Base-by-base conservation (phyloP, 805 yeast species). In the Yamadazyma sp. region DNA sequence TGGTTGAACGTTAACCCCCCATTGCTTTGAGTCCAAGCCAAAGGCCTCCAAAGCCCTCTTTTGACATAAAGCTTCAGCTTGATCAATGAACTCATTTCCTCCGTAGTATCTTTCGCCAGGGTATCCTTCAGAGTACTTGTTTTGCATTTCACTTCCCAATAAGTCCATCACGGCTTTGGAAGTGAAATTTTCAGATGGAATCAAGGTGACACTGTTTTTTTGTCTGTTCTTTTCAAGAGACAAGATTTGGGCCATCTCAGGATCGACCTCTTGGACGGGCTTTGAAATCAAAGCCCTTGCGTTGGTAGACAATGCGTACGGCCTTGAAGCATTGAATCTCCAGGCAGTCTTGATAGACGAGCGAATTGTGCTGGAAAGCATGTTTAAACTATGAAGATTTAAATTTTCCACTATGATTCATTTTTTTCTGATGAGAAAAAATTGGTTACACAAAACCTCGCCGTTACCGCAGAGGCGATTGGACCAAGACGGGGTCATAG, bases 71-170 rank as follows among this genome's bases (percentile, higher is more conserved):
- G 77, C 64, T 72, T 93, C 99, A 61, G 90, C 88, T 65, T 85
- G 81, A 72, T 93, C 99, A 50, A 93, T 93, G 69, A 84, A 83
- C 75, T 93, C 95, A 67, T 93, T 93, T 63, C 98, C 98, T 66
- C 99, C 99, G 64, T 93, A 93, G 75, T 93, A 93, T 67, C 99
- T 82, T 47, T 95, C 97, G 50, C 98, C 98, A 44, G 99, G 99
- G 71, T 93, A 91, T 47, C 99, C 99, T 71, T 93, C 99, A 26
- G 97, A 89, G 73, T 93, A 93, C 75, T 93, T 93, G 80, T 93
- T 93, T 64, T 86, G 86, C 96, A 93, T 88, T 62, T 95, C 96
- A 35, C 98, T 84, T 51, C 99, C 99, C 56, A 91, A 80, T 22
- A 95, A 87, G 58, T 93, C 98, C 71, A 91, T 85, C 32, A 93